These are phyloP conservation scores for Phytophthora sp. DNA, from an alignment of 352 stramenopile species.

Conservation along the genomic window DNA sequence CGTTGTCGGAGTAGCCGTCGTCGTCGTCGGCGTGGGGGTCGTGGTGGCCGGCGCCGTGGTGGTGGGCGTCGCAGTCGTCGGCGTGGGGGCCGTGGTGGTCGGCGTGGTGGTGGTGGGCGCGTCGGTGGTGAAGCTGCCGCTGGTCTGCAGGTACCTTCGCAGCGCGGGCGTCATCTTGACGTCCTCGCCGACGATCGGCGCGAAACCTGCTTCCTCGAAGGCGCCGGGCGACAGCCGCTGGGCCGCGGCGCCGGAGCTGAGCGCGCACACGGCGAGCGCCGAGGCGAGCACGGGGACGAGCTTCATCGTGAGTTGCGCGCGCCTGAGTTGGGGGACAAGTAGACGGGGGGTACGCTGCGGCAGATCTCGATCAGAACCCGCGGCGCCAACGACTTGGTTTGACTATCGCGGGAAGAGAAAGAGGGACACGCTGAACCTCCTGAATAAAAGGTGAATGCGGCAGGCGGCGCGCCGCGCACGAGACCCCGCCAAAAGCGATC, in stretches of 20 bases:
- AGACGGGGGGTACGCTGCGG: slow-evolving; percentile 26
- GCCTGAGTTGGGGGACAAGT: not conserved
- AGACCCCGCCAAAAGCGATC: not conserved
- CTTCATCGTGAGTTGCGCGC: slow-evolving; percentile 35
- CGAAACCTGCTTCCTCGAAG: slow-evolving; percentile 23
- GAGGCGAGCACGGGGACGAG: slow-evolving; percentile 31
- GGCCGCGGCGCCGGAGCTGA: slow-evolving; percentile 11
- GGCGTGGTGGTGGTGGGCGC: slow-evolving; percentile 21
- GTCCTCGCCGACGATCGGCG: slow-evolving; percentile 16
- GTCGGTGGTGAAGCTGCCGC: not conserved
- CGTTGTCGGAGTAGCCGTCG: slow-evolving; percentile 9
- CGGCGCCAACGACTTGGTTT: slow-evolving; percentile 7
- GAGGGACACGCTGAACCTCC: slow-evolving; percentile 27
- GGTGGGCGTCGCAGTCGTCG: slow-evolving; percentile 15
- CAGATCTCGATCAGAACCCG: slow-evolving; percentile 5
- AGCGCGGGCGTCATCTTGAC: no score
- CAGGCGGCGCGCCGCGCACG: not conserved
- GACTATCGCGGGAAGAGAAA: slow-evolving; percentile 9
- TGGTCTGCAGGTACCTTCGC: no score
- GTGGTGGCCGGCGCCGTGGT: not conserved
- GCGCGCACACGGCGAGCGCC: slow-evolving; percentile 24
- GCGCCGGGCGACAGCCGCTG: no score
- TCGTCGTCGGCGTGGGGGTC: slow-evolving; percentile 11
- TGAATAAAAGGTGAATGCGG: slow-evolving; percentile 43
- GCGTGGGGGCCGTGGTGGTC: slow-evolving; percentile 15